Evolutionary conservation across 345 rosid genomes (phyloP).

Genomic region (Salix dunnii): DNA sequence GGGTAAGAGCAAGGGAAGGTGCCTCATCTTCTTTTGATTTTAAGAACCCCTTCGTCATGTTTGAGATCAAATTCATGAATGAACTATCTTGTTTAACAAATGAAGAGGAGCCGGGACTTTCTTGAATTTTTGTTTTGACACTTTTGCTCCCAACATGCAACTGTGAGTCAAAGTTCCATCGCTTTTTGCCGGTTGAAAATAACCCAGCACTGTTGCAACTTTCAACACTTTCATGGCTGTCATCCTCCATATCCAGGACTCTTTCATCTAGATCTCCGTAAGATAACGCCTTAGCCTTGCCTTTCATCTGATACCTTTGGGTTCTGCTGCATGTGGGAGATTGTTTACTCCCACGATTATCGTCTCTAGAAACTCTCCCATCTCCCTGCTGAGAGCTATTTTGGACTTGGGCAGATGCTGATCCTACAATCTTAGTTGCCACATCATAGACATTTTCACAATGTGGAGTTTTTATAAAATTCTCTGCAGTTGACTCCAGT

Average conservation of each 20-base stretch:
- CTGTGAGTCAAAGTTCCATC: conserved; percentile 47
- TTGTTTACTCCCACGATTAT: conserved; percentile 14
- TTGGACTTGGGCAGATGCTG: conserved; percentile 33
- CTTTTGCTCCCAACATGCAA: conserved; percentile 57
- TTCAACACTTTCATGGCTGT: conserved; percentile 84
- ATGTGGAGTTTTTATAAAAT: conserved; percentile 31
- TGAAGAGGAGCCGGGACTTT: conserved; percentile 51
- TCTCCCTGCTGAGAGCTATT: conserved; percentile 25
- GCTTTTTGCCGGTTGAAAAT: conserved; percentile 44
- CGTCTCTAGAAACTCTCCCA: conserved; percentile 24
- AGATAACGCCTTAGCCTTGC: conserved; percentile 61
- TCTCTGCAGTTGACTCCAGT: conserved; percentile 63
- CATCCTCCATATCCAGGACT: conserved; percentile 41
- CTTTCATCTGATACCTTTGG: conserved; percentile 33
- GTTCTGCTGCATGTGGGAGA: conserved; percentile 36
- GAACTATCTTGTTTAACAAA: conserved; percentile 65
- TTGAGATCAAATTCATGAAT: conserved; percentile 86
- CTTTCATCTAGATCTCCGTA: conserved; percentile 46
- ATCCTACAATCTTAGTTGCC: conserved; percentile 22
- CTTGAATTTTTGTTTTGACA: conserved; percentile 43
- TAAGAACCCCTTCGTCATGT: conserved; percentile 65
- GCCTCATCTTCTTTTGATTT: conserved; percentile 37
- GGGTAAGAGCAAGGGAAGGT: conserved; percentile 41
- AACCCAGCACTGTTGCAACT: conserved; percentile 65
- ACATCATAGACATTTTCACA: conserved; percentile 25